Percentiles rank a stretch among this genome's conserved stretches.
Evolutionary conservation across 2,329 filamentous ascomycete genomes (phyloP).

Genomic region (Colletotrichum sojae): DNA sequence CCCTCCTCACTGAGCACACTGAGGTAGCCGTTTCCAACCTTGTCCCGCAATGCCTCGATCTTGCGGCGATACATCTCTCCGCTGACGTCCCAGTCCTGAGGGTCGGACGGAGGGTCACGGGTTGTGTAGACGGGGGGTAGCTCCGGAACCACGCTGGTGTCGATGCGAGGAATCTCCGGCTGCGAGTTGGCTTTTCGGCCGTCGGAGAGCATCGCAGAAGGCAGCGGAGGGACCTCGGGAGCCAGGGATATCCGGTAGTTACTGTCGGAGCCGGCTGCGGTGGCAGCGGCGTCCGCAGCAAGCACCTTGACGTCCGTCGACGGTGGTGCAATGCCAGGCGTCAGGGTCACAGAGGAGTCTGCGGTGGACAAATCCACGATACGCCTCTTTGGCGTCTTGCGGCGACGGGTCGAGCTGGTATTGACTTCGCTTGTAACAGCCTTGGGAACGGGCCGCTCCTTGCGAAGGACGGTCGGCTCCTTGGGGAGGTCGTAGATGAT

Average conservation of each 20-base stretch:
- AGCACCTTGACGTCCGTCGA: slow-evolving; percentile 32
- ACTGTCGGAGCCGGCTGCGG: slow-evolving; percentile 43
- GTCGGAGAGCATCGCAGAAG: slow-evolving; percentile 50
- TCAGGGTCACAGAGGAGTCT: slow-evolving; percentile 49
- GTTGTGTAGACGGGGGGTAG: slow-evolving; percentile 50
- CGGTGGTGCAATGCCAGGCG: slow-evolving; percentile 26
- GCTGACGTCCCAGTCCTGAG: slow-evolving; percentile 74
- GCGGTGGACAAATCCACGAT: slow-evolving; percentile 75
- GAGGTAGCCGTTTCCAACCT: slow-evolving; percentile 90
- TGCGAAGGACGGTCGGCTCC: slow-evolving; percentile 69
- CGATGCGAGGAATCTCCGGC: slow-evolving; percentile 55
- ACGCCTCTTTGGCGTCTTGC: slow-evolving; percentile 72
- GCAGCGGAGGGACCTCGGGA: slow-evolving; percentile 53
- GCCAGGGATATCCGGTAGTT: slow-evolving; percentile 63
- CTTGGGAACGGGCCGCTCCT: slow-evolving; percentile 69
- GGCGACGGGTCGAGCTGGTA: slow-evolving; percentile 71
- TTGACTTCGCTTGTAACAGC: slow-evolving; percentile 71
- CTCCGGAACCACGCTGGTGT: slow-evolving; percentile 54
- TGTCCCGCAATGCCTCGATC: slow-evolving; percentile 86
- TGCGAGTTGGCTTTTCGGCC: slow-evolving; percentile 49
- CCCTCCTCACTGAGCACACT: slow-evolving; percentile 86
- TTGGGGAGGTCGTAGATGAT: slow-evolving; percentile 67
- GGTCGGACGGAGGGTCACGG: slow-evolving; percentile 48
- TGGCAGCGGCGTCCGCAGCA: slow-evolving; percentile 23
- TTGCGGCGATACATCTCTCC: slow-evolving; percentile 89